Percentiles rank a stretch among this genome's conserved stretches.
Conservation (phyloP, 2,329 filamentous ascomycete genomes). For the Pleoardoris graminearum region DNA sequence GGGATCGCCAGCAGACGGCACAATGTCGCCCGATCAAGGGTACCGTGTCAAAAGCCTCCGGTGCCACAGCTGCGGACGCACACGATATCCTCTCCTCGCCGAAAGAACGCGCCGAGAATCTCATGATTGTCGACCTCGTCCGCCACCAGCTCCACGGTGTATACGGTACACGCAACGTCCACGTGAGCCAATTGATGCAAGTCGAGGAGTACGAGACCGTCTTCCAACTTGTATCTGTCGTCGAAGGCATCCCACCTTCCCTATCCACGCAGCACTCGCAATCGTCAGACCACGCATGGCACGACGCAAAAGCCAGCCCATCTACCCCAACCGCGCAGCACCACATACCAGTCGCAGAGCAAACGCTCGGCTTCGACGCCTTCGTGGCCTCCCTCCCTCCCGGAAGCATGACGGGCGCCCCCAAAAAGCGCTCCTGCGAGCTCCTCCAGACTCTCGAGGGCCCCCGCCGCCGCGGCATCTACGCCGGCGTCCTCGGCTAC, state of each 20-base stretch:
- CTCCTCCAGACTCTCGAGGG: slow-evolving; percentile 71
- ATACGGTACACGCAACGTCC: slow-evolving; percentile 72
- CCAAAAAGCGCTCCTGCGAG: slow-evolving; percentile 90
- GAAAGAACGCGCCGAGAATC: slow-evolving; percentile 92
- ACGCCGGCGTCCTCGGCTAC: slow-evolving; percentile 88
- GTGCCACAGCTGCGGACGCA: slow-evolving; percentile 72
- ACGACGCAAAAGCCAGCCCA: slow-evolving; percentile 30
- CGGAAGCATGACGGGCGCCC: slow-evolving; percentile 94
- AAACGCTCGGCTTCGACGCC: slow-evolving; percentile 68
- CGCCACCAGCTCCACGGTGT: slow-evolving; percentile 89
- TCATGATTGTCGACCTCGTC: slow-evolving; percentile 98
- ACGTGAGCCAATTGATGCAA: slow-evolving; percentile 76
- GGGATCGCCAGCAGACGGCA: slow-evolving; percentile 63
- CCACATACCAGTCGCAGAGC: slow-evolving; percentile 20
- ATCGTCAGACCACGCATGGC: slow-evolving; percentile 38
- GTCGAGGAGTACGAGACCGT: slow-evolving; percentile 92
- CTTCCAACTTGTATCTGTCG: slow-evolving; percentile 87
- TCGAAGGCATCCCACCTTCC: slow-evolving; percentile 62
- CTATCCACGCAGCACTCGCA: slow-evolving; percentile 22
- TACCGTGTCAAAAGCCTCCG: slow-evolving; percentile 77
- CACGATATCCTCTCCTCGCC: slow-evolving; percentile 72
- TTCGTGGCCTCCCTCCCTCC: slow-evolving; percentile 79
- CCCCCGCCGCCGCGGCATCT: slow-evolving; percentile 69
- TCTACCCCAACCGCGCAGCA: slow-evolving; percentile 15
- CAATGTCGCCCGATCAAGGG: slow-evolving; percentile 96